Evolutionary conservation across 129 eudicot genomes (phyloP).

Genomic region (Centella asiatica): DNA sequence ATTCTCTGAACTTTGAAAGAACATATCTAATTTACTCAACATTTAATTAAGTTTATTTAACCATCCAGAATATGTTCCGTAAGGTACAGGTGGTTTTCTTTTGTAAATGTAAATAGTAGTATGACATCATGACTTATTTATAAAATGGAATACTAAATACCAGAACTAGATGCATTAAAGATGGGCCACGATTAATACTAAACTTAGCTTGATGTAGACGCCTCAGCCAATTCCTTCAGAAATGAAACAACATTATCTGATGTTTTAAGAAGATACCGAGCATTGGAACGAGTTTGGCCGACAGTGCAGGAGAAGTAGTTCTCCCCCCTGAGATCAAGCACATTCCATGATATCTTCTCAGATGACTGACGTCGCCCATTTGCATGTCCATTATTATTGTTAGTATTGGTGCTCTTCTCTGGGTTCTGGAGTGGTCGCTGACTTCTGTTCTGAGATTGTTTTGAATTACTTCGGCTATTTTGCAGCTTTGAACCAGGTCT

Average conservation of each 20-base stretch:
- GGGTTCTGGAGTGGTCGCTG: constrained; percentile 32
- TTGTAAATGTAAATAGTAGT: too few species aligned
- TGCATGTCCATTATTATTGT: constrained; percentile 8
- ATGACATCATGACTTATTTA: too few species aligned
- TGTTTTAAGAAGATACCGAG: constrained; percentile 55
- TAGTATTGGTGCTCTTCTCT: constrained; percentile 28
- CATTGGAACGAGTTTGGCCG: constrained; percentile 63
- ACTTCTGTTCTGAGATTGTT: constrained; percentile 10
- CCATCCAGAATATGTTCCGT: too few species aligned
- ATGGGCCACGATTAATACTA: too few species aligned
- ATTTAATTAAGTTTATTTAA: too few species aligned
- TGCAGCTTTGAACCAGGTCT: constrained; percentile 29
- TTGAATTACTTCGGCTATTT: constrained; percentile 31
- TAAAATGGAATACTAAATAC: too few species aligned
- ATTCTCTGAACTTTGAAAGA: too few species aligned
- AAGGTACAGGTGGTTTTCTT: too few species aligned
- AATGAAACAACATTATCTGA: constrained; percentile 72
- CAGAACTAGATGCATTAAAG: too few species aligned
- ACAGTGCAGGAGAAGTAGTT: constrained; percentile 85
- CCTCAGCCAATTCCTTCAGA: constrained; percentile 54
- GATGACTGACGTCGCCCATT: constrained; percentile 31
- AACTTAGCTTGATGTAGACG: constrained; percentile 13
- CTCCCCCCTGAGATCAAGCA: constrained; percentile 76
- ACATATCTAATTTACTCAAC: too few species aligned
- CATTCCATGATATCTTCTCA: constrained; percentile 63